These are phyloP conservation scores for Candida cerambycidarum DNA, from an alignment of 805 yeast species.

Conservation along the genomic window DNA sequence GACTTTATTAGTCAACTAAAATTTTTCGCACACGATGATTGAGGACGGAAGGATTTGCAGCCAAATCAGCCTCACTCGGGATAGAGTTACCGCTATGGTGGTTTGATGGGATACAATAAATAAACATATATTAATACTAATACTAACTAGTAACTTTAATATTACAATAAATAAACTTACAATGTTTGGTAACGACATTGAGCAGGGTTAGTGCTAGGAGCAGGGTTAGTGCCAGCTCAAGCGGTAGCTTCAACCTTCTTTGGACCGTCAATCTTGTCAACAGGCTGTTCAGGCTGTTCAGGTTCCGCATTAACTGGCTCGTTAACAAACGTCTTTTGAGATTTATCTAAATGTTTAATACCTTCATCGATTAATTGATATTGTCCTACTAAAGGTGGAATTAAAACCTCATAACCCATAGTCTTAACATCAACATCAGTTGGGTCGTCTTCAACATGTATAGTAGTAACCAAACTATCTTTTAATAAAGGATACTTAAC, in stretches of 20 bases:
- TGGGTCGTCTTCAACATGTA: conserved; percentile 71
- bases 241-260: too few species aligned
- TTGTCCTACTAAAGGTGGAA: conserved; percentile 56
- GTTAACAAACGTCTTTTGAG: neutral
- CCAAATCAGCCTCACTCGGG: neutral
- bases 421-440: conserved; percentile 50
- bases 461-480: conserved; percentile 62
- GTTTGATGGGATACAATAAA: too few species aligned
- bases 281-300: too few species aligned
- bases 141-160: too few species aligned
- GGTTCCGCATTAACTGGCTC: too few species aligned
- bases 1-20: neutral
- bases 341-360: conserved; percentile 30
- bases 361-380: conserved; percentile 28
- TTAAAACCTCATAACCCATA: conserved; percentile 62
- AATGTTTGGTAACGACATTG: too few species aligned
- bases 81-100: too few species aligned
- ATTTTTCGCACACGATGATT: conserved; percentile 1
- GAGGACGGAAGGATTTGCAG: conserved; percentile 1
- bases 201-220: too few species aligned
- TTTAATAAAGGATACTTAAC: conserved; percentile 54
- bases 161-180: neutral
- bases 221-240: too few species aligned
- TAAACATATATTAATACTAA: too few species aligned
- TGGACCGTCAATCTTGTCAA: too few species aligned